Conservation (phyloP, 768 basidiomycete species). For the Pulveroboletus ravenelii region DNA sequence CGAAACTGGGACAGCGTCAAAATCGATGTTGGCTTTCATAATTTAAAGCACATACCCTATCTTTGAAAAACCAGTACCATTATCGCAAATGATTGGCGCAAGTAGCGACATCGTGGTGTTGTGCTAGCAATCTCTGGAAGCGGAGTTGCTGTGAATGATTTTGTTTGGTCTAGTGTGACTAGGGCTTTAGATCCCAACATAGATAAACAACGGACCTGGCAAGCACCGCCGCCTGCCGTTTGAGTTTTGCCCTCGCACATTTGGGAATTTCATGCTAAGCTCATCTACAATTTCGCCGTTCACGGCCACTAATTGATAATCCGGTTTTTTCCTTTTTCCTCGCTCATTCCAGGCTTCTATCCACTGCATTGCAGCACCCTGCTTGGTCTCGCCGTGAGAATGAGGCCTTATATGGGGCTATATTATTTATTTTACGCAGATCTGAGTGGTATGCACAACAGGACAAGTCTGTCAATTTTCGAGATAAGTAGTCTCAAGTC, state of each 20-base stretch:
- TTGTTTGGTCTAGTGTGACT: conserved; percentile 23
- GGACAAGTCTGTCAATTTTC: background rate
- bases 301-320: background rate
- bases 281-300: no score
- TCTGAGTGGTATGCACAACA: background rate
- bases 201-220: conserved; percentile 16
- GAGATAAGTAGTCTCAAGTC: no score
- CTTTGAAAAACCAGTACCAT: conserved; percentile 96
- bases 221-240: no score
- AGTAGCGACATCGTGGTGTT: conserved; percentile 65
- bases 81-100: conserved; percentile 95
- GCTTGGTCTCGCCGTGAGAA: background rate
- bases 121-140: conserved; percentile 8
- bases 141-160: conserved; percentile 12
- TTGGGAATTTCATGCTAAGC: no score
- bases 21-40: background rate
- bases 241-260: no score
- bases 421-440: background rate
- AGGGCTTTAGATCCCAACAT: conserved; percentile 23
- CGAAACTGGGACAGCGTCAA: conserved; percentile 58
- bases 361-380: background rate
- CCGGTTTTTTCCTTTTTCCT: no score
- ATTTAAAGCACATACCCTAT: conserved; percentile 62
- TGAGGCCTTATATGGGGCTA: no score
- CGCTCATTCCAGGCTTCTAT: background rate